Evolutionary conservation across 2,329 filamentous ascomycete genomes (phyloP), one percentile per base, ranked within the genome.

Genomic region (Pseudogymnoascus sp.): DNA sequence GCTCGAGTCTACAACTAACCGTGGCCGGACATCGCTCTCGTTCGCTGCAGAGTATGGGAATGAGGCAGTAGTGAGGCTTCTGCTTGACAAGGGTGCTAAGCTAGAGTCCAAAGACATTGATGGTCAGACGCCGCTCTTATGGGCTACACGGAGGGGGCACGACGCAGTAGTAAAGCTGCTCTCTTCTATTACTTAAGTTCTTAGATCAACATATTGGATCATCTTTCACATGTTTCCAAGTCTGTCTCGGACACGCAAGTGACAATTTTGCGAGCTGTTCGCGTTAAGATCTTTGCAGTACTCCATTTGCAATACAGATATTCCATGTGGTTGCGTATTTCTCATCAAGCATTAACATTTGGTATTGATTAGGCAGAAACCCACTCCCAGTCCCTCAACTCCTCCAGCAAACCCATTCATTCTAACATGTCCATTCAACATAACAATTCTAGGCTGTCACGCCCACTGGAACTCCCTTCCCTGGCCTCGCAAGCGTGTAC

Each of bases 401-500:
- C 46, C 46, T 56, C 28, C 50, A 34, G 50, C 25, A 56, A 56
- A 56, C 50, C 50, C 50, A 56, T 18, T 28, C 28, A 56, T 34
- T 56, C 28, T 56, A 56, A 34, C 50, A 56, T 18, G 11, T 56
- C 25, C 46, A 31, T 56, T 11, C n/a, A n/a, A 56, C 28, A 56
- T 56, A 56, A 16, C n/a, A 16, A 56, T 34, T 56, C 28, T 56
- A 56, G 11, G 50, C 50, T 3, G n/a, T 34, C 5, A 56, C 50
- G 18, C 50, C 28, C n/a, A 34, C 50, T 34, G 50, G 50, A 56
- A 56, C 50, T 10, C 50, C 50, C 16, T 56, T 56, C 6, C 50
- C 50, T 56, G 72, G 71, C 67, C 72, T 67, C 59, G 71, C 79
- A 60, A 87, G 75, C 1, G 88, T 90, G 74, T 97, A 99, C 80